Evolutionary conservation across 805 yeast species (phyloP).

Genomic region (Candida caryicola): DNA sequence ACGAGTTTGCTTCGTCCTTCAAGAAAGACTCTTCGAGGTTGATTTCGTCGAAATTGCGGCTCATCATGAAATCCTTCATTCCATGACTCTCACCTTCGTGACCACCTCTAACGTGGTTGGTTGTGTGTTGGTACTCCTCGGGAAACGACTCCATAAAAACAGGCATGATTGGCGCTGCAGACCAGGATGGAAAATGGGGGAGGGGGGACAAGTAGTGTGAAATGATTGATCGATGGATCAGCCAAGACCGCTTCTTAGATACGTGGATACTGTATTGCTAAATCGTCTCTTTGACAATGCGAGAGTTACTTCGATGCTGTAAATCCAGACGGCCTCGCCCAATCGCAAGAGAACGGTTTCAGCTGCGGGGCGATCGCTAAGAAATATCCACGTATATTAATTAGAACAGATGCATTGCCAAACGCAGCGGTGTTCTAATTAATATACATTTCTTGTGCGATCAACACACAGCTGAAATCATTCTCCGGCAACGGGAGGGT

Average conservation of each 20-base stretch:
- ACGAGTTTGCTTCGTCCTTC: constrained; percentile 1
- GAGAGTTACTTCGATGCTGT: constrained; percentile 35
- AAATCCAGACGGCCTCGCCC: constrained; percentile 14
- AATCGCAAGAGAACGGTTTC: no score
- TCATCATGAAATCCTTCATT: not conserved
- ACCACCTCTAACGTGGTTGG: not conserved
- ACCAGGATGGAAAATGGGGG: constrained; percentile 27
- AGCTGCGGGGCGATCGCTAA: no score
- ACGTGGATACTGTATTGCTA: no score
- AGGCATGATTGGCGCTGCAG: constrained; percentile 41
- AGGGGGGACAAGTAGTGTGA: not conserved
- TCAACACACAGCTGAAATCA: no score
- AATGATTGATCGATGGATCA: not conserved
- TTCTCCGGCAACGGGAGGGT: no score
- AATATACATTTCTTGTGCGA: constrained; percentile 16
- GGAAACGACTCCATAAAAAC: constrained; percentile 22
- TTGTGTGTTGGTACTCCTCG: constrained; percentile 1
- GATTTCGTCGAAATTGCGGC: not conserved
- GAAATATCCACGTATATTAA: constrained; percentile 25
- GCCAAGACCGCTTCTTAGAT: no score
- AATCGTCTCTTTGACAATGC: no score
- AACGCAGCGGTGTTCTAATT: constrained; percentile 13
- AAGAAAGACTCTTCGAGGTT: not conserved
- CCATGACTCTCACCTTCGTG: not conserved
- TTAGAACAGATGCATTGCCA: constrained; percentile 13